Evolutionary conservation across 306 rosid genomes (phyloP), one percentile per base, ranked within the genome.

Genomic region (Castanea mollissima): DNA sequence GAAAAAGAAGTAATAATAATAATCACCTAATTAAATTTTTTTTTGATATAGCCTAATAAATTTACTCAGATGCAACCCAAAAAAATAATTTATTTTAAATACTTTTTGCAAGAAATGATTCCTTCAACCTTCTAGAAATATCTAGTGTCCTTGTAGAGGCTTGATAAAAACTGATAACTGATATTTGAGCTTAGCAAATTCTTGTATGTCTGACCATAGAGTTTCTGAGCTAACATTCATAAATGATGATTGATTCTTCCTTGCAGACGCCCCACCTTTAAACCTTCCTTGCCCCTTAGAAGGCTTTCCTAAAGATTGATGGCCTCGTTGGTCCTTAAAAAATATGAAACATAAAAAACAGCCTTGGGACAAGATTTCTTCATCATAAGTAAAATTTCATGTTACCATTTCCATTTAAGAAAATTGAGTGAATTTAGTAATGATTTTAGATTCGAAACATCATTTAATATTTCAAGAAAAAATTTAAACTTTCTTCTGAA

Each of bases 161-260:
- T 63, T 35, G 23, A 58, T 32, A 74, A 80, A 69, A 80, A 75
- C 41, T 44, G 52, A 70, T 89, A 95, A 98, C 98, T 90, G 89
- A 74, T 90, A 95, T 80, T 95, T 95, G 79, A 90, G 83, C 79
- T 78, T 89, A 35, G 98, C 88, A 65, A 95, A 95, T 83, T 88
- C 90, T 85, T 88, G 81, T 83, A 95, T 84, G 72, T 91, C 96
- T 38, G 88, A 83, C 99, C 99, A 95, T 16, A 93, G 89, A 67
- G 87, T 77, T 71, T 96, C 96, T 21, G 97, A 90, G 91, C 93
- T 93, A 79, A 90, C 76, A 86, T 74, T 86, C 87, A 88, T 74
- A 78, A 83, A 89, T 49, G 87, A 86, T 58, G 91, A 90, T 78
- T 87, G 92, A 74, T 51, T 85, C 87, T 90, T 91, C 77, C 84